Evolutionary conservation across 768 basidiomycete genomes (phyloP), one percentile per base, ranked within the genome.

Genomic region (Tylopilus sp.): DNA sequence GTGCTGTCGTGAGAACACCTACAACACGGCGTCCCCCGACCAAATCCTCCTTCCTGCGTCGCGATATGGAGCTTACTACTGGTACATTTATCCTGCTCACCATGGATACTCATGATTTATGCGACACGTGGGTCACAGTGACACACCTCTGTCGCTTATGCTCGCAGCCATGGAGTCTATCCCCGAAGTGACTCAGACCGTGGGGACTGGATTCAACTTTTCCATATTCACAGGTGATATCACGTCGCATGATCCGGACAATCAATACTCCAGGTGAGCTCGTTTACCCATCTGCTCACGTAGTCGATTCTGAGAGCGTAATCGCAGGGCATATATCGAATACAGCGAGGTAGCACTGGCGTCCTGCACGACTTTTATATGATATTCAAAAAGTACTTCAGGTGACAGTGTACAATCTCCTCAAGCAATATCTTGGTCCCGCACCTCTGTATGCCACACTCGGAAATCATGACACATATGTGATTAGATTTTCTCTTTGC

Each of bases 381-480:
- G 9, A 33, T 20, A 17, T 42, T 57, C 15, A 61, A 18, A 12
- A 13, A 17, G 22, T 26, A 4, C 5, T 2, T 3, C 50, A 86
- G 83, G 72, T 81, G 0, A 60, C 83, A 0, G 44, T 84, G 18
- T 88, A 83, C 62, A 80, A 80, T 54, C 71, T 88, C 20, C 77
- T 87, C 67, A 83, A 76, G 62, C 66, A 69, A 22, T 73, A 73
- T 53, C 71, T 88, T 28, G 80, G 80, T 15, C 72, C 78, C 5
- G 80, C 83, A 0, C 85, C 87, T 1, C 10, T 88, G 1, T 88
- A 87, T 53, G 79, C 83, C 10, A 79, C 82, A 1, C 70, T 88
- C 4, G 87, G 87, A 6, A 89, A 89, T 63, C 87, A 88, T 56
- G 87, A 89, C 60, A 81, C 75, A 45, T 86, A 87, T 66, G 82